Evolutionary conservation across 306 rosid genomes (phyloP).

Genomic region (Citrullus mucosospermus): DNA sequence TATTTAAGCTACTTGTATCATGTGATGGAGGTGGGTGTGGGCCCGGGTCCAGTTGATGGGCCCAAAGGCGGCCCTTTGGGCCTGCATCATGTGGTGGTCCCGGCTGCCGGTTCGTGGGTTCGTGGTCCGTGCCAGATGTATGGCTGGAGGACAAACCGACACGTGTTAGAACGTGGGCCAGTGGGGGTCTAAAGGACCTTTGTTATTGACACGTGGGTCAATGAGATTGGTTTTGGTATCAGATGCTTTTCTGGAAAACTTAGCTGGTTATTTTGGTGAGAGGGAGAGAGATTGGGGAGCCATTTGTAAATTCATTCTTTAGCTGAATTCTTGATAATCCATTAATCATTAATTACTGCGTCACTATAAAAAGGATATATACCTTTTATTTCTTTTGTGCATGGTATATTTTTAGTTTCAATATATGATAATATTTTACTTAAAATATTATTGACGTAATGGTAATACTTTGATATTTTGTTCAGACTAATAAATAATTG

Average conservation of each 20-base stretch:
- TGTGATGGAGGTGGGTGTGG: background rate
- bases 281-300: background rate
- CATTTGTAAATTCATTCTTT: constrained; percentile 10
- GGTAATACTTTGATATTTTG: no score
- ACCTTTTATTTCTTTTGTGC: background rate
- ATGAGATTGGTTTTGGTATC: background rate
- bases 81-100: background rate
- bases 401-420: background rate
- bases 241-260: background rate
- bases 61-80: background rate
- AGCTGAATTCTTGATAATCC: constrained; percentile 1
- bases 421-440: background rate
- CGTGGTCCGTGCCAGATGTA: background rate
- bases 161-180: background rate
- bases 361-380: background rate
- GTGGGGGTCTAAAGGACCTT: background rate
- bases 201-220: background rate
- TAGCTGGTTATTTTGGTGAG: background rate
- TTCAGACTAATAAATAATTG: no score
- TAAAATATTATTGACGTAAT: no score
- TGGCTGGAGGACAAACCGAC: background rate
- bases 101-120: background rate
- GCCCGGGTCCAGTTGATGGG: background rate
- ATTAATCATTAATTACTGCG: background rate
- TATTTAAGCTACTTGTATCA: background rate